Conservation (phyloP, 164 flowering plant species). For the Nymphaea thermarum region DNA sequence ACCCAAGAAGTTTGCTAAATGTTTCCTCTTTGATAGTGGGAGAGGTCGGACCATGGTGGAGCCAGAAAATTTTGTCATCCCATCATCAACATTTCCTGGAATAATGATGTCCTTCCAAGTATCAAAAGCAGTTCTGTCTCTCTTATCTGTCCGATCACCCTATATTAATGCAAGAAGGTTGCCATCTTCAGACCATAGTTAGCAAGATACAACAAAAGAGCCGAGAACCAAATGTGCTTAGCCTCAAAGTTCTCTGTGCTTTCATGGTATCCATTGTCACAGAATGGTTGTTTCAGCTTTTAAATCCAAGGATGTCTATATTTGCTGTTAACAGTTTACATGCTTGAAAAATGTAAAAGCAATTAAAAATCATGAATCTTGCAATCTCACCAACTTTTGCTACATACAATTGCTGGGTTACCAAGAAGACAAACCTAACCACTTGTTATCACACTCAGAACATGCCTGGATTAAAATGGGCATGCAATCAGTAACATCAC, state of each 20-base stretch:
- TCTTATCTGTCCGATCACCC: slow-evolving; percentile 98
- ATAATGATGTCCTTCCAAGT: slow-evolving; percentile 98
- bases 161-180: slow-evolving; percentile 17
- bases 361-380: too few species aligned
- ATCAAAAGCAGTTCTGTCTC: slow-evolving; percentile 75
- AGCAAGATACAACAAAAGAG: not conserved
- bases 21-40: slow-evolving; percentile 70
- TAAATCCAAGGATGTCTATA: too few species aligned
- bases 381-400: too few species aligned
- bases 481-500: too few species aligned
- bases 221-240: not conserved
- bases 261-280: too few species aligned
- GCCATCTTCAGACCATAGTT: not conserved
- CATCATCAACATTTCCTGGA: slow-evolving; percentile 94
- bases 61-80: slow-evolving; percentile 50
- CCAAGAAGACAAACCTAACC: not conserved
- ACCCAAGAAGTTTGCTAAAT: slow-evolving; percentile 82
- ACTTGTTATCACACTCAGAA: not conserved
- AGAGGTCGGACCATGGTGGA: slow-evolving; percentile 46
- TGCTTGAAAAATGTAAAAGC: too few species aligned
- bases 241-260: too few species aligned
- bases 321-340: too few species aligned
- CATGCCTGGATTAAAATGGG: not conserved
- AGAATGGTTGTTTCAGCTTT: too few species aligned
- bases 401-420: too few species aligned